A percentile compares a stretch with the other conserved stretches of the same genome.
Conservation (phyloP, 176 grass and related monocot species). For the Aegilops tauschii region DNA sequence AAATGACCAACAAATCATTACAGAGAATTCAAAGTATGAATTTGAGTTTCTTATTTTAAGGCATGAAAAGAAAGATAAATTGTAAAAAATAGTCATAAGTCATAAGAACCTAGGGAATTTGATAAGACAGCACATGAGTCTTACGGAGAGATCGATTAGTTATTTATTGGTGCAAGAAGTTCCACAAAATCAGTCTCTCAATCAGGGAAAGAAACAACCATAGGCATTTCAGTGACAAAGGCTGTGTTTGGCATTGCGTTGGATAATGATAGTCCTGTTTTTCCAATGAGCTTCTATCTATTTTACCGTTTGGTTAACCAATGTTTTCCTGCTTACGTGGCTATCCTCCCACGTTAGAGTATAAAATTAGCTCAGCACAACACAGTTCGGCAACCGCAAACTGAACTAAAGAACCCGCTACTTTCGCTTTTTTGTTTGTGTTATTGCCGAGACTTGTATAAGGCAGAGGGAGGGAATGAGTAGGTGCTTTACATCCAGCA, state of each 20-base stretch:
- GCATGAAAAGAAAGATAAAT: constrained; percentile 5
- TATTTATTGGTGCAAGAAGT: background rate
- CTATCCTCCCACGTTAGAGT: background rate
- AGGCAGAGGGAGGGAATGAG: background rate
- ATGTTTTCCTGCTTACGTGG: background rate
- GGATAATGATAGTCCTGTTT: background rate
- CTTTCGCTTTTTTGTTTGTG: constrained; percentile 1
- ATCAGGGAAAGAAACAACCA: background rate
- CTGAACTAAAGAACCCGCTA: background rate
- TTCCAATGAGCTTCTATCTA: background rate
- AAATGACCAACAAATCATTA: background rate
- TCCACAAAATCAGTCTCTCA: background rate
- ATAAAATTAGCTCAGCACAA: background rate
- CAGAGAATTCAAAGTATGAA: background rate
- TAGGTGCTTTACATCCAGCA: constrained; percentile 82
- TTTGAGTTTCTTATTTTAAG: background rate
- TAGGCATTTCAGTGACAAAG: background rate
- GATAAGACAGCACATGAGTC: background rate
- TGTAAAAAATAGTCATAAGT: background rate
- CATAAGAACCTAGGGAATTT: background rate
- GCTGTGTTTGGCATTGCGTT: background rate
- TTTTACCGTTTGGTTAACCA: background rate
- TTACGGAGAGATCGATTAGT: background rate
- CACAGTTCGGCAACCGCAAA: background rate
- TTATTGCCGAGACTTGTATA: constrained; percentile 2